Percentiles rank a stretch among this genome's conserved stretches.
phyloP scores from a whole-genome alignment of 129 eudicot species.

The Helianthus annuus region HanXRQr2.0-SUNRISE NC_035433.2:116056601-116057100 shows the following conservation, averaged over 20 bases:
- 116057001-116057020: constrained; percentile 68
- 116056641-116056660: constrained; percentile 79
- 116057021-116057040: constrained; percentile 85
- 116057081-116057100: constrained; percentile 60
- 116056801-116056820: constrained; percentile 57
- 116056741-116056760: constrained; percentile 57
- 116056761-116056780: constrained; percentile 59
- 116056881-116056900: constrained; percentile 36
- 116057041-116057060: constrained; percentile 89
- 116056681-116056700: constrained; percentile 49
- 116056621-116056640: constrained; percentile 94
- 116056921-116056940: constrained; percentile 75
- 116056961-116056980: constrained; percentile 67
- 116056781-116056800: constrained; percentile 56
- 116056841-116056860: constrained; percentile 29
- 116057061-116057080: constrained; percentile 72
- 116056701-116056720: constrained; percentile 54
- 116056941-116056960: constrained; percentile 66
- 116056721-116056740: constrained; percentile 49
- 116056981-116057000: constrained; percentile 64
- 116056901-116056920: constrained; percentile 59
- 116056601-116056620: constrained; percentile 90
- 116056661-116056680: constrained; percentile 66
- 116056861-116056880: constrained; percentile 30
- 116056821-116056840: constrained; percentile 34